Evolutionary conservation across 257 asterid species (phyloP).

Genomic region (Cinchona pubescens): DNA sequence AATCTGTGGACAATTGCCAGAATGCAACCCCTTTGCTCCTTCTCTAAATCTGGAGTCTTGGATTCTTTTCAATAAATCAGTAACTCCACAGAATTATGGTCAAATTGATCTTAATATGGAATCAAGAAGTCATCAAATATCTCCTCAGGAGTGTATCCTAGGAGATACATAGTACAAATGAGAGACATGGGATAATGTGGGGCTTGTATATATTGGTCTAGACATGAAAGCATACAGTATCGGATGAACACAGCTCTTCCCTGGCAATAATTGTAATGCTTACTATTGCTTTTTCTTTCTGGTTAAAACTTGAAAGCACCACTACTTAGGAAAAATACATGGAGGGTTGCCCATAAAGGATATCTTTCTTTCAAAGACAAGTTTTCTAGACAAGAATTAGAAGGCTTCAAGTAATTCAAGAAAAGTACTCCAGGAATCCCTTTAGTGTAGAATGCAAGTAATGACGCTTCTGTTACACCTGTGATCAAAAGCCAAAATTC

Average conservation of each 20-base stretch:
- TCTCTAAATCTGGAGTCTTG: background rate
- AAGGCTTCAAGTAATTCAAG: slow-evolving; percentile 23
- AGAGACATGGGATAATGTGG: slow-evolving; percentile 2
- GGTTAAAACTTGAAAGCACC: background rate
- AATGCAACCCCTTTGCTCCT: background rate
- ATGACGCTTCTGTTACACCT: slow-evolving; percentile 22
- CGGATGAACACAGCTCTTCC: background rate
- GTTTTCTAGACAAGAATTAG: slow-evolving; percentile 17
- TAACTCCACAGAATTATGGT: background rate
- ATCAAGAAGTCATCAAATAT: background rate
- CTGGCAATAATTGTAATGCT: slow-evolving; percentile 13
- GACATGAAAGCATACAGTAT: background rate
- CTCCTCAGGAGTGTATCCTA: background rate
- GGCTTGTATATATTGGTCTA: background rate
- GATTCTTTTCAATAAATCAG: background rate
- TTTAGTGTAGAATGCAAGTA: slow-evolving; percentile 49
- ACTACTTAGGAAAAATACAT: background rate
- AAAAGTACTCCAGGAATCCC: slow-evolving; percentile 36
- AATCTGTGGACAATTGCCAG: background rate
- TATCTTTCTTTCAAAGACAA: slow-evolving; percentile 34
- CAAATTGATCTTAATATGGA: background rate
- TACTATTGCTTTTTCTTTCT: slow-evolving; percentile 1
- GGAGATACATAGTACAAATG: slow-evolving; percentile 4
- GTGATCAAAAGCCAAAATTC: slow-evolving; percentile 12
- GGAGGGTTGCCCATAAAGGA: background rate